These are phyloP conservation scores for Achaetomium macrosporum DNA, from an alignment of 2,329 filamentous ascomycete species.

Conservation along the genomic window DNA sequence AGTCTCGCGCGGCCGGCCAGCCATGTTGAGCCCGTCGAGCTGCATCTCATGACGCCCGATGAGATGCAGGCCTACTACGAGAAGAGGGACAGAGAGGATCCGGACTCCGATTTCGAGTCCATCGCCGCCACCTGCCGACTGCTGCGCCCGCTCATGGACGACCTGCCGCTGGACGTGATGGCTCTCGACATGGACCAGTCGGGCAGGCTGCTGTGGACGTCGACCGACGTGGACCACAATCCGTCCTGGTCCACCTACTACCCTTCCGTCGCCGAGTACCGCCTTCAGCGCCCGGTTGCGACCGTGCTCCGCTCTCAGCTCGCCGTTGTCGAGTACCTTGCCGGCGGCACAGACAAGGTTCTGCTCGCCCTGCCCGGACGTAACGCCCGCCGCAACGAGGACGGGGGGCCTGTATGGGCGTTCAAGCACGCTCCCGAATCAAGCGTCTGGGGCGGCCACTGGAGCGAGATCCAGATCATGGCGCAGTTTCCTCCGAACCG, in stretches of 20 bases:
- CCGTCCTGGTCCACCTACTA: background rate
- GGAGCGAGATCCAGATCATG: background rate
- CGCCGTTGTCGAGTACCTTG: background rate
- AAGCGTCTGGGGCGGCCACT: background rate
- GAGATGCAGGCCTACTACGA: background rate
- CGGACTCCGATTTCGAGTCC: background rate
- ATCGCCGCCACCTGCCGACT: background rate
- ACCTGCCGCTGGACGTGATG: background rate
- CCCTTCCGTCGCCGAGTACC: background rate
- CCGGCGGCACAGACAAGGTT: background rate
- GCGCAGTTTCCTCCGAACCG: background rate
- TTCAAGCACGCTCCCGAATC: background rate
- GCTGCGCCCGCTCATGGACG: background rate
- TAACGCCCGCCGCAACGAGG: too few species aligned
- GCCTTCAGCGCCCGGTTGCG: background rate
- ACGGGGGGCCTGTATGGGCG: background rate
- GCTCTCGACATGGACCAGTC: background rate
- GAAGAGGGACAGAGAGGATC: background rate
- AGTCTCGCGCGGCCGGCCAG: too few species aligned
- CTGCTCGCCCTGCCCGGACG: too few species aligned
- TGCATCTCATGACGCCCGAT: too few species aligned
- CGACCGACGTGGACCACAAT: background rate
- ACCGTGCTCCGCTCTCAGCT: background rate
- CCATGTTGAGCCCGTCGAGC: background rate
- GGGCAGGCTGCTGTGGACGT: background rate